Conservation (phyloP, 345 rosid species). For the Bretschneidera sinensis region DNA sequence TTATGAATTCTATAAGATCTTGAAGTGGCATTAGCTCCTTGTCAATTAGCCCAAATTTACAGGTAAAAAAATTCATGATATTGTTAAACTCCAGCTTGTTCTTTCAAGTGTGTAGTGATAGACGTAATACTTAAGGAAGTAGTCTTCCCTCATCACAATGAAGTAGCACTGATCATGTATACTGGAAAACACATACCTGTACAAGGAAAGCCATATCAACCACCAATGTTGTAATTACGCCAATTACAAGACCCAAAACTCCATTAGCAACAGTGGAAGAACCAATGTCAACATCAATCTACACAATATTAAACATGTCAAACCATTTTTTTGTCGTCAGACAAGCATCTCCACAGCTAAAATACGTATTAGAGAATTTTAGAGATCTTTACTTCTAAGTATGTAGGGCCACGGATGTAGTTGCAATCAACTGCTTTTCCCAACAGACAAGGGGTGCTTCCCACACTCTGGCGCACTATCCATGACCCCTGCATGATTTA, state of each 20-base stretch:
- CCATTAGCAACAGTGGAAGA: constrained; percentile 99
- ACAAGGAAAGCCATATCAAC: constrained; percentile 99
- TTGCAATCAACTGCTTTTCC: constrained; percentile 98
- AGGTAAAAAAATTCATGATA: no score
- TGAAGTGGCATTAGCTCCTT: no score
- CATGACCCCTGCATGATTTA: constrained; percentile 76
- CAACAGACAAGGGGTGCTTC: constrained; percentile 94
- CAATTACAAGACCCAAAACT: constrained; percentile 93
- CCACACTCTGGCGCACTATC: constrained; percentile 99
- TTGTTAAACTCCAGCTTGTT: no score
- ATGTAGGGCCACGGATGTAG: constrained; percentile 77
- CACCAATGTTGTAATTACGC: constrained; percentile 86
- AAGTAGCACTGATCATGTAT: background rate
- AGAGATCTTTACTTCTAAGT: constrained; percentile 61
- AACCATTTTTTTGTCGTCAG: background rate
- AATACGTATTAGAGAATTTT: background rate
- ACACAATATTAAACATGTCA: constrained; percentile 19
- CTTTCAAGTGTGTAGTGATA: no score
- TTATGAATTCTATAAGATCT: no score
- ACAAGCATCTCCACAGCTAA: background rate
- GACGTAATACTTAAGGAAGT: no score
- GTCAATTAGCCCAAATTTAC: no score
- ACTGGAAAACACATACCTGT: constrained; percentile 56
- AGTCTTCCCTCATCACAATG: no score
- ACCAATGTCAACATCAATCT: constrained; percentile 97